A percentile compares a stretch with the other conserved stretches of the same genome.
Evolutionary conservation across 495 filamentous ascomycete genomes (phyloP).

Genomic region (Daldinia childiae): DNA sequence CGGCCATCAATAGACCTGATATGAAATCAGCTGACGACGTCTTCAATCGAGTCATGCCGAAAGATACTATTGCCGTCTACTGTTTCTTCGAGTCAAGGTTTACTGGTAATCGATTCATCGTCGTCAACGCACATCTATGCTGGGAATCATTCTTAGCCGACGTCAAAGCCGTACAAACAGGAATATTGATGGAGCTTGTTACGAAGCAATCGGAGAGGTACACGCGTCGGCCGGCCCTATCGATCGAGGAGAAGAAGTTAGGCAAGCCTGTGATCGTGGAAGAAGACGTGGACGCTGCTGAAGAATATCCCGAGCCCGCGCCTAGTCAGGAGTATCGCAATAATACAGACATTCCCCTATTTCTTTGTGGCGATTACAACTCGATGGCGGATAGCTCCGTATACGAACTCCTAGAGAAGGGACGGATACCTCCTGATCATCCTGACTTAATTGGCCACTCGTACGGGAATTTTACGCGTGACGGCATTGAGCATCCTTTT

Average conservation of each 20-base stretch:
- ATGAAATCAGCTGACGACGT: slow-evolving; percentile 96
- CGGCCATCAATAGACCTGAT: slow-evolving; percentile 90
- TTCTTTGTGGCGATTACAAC: slow-evolving; percentile 97
- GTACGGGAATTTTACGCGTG: slow-evolving; percentile 90
- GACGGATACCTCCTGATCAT: slow-evolving; percentile 75
- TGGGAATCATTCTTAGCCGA: slow-evolving; percentile 92
- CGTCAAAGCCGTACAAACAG: slow-evolving; percentile 94
- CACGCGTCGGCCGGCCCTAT: slow-evolving; percentile 69
- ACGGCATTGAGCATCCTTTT: slow-evolving; percentile 95
- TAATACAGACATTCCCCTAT: slow-evolving; percentile 85
- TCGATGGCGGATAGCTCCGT: slow-evolving; percentile 84
- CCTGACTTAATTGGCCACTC: slow-evolving; percentile 72
- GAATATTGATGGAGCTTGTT: slow-evolving; percentile 91
- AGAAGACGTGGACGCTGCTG: slow-evolving; percentile 48
- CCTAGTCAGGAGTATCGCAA: slow-evolving; percentile 76
- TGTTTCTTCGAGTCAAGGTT: slow-evolving; percentile 88
- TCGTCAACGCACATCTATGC: slow-evolving; percentile 91
- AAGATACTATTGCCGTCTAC: slow-evolving; percentile 92
- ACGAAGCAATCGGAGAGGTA: slow-evolving; percentile 85
- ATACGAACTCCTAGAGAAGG: slow-evolving; percentile 84
- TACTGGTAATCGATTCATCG: slow-evolving; percentile 87
- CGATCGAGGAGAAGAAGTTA: slow-evolving; percentile 78
- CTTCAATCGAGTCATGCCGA: slow-evolving; percentile 97
- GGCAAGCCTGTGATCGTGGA: slow-evolving; percentile 71
- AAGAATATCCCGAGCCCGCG: slow-evolving; percentile 58